Evolutionary conservation across 441 rosid species (phyloP).

Genomic region (Eutrema salsugineum): DNA sequence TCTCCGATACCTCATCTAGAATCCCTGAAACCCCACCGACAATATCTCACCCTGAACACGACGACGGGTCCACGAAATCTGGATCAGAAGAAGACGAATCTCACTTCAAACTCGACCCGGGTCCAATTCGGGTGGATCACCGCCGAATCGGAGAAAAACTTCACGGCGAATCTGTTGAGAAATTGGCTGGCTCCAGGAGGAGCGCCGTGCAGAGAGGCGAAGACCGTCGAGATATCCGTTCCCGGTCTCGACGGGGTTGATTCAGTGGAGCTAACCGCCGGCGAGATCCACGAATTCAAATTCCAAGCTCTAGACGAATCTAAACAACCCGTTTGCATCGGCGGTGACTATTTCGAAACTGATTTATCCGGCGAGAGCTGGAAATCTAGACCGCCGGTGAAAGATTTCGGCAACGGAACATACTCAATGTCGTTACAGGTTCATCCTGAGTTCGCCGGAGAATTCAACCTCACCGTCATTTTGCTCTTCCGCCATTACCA

Average conservation of each 20-base stretch:
- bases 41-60: constrained; percentile 23
- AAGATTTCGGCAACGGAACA: constrained; percentile 78
- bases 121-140: constrained; percentile 44
- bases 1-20: background rate
- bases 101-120: constrained; percentile 8
- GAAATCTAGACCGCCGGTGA: constrained; percentile 84
- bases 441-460: constrained; percentile 88
- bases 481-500: constrained; percentile 74
- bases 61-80: background rate
- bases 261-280: constrained; percentile 54
- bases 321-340: constrained; percentile 48
- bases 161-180: constrained; percentile 48
- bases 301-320: constrained; percentile 67
- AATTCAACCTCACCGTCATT: constrained; percentile 65
- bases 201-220: constrained; percentile 55
- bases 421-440: constrained; percentile 75
- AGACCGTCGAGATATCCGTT: constrained; percentile 53
- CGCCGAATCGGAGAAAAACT: constrained; percentile 45
- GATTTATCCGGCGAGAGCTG: constrained; percentile 87
- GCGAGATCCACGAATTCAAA: constrained; percentile 57
- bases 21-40: constrained; percentile 21
- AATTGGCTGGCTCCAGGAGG: constrained; percentile 74
- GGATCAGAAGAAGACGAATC: constrained; percentile 14
- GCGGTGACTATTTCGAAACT: constrained; percentile 90
- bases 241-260: constrained; percentile 53